phyloP scores from a whole-genome alignment of 176 grass and related monocot species.

The Hsuehochloa calcarea region DNA sequence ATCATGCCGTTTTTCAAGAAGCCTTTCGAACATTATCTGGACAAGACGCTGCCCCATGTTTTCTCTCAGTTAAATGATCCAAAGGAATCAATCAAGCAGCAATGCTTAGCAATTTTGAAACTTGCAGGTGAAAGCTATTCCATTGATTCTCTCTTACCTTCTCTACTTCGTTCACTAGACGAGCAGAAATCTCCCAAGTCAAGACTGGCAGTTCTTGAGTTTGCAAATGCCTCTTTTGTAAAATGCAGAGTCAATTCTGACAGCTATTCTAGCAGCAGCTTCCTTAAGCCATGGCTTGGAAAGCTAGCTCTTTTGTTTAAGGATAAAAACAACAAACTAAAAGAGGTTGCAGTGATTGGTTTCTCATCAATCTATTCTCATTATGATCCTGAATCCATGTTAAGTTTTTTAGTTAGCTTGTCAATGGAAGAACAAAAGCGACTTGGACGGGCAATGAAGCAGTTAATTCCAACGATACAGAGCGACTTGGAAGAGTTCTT shows the following conservation, averaged over 20 bases:
- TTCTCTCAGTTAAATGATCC: conserved; percentile 84
- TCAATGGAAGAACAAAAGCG: conserved; percentile 89
- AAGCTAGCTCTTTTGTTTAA: conserved; percentile 68
- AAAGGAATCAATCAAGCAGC: conserved; percentile 81
- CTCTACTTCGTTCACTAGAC: conserved; percentile 80
- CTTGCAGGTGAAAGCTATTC: conserved; percentile 69
- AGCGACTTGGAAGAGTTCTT: conserved; percentile 76
- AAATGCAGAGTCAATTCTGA: conserved; percentile 71
- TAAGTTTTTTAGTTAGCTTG: conserved; percentile 74
- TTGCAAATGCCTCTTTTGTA: conserved; percentile 83
- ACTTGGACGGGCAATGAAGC: conserved; percentile 59
- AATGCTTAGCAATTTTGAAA: conserved; percentile 61
- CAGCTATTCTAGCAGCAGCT: conserved; percentile 57
- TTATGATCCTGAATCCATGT: conserved; percentile 65
- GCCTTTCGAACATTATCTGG: conserved; percentile 83
- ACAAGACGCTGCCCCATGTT: conserved; percentile 77
- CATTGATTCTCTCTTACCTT: conserved; percentile 83
- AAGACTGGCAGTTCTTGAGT: conserved; percentile 75
- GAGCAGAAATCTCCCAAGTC: conserved; percentile 87
- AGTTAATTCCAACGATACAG: conserved; percentile 69
- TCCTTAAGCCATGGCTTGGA: conserved; percentile 89
- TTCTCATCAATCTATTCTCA: conserved; percentile 78
- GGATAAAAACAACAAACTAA: conserved; percentile 80
- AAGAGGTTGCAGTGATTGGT: conserved; percentile 62
- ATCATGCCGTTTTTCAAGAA: conserved; percentile 82